Evolutionary conservation across 768 basidiomycete species (phyloP).

Genomic region (Suillus plorans): DNA sequence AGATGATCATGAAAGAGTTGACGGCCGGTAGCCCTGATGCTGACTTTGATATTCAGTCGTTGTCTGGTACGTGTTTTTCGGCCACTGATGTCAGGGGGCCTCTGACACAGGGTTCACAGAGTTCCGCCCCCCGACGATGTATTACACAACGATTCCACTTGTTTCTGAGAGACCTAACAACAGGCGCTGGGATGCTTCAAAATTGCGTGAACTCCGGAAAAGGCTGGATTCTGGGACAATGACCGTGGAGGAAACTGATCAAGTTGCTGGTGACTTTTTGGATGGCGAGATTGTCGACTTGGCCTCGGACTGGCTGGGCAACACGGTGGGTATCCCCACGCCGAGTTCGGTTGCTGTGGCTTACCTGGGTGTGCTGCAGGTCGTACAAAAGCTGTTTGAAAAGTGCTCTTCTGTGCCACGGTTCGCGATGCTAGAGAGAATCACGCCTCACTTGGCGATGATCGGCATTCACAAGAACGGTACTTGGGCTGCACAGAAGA

Average conservation of each 20-base stretch:
- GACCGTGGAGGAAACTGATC: conserved; percentile 83
- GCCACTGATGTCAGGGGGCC: neutral
- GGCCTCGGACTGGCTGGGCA: conserved; percentile 97
- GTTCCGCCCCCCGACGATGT: conserved; percentile 90
- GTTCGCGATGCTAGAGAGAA: conserved; percentile 90
- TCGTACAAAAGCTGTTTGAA: conserved; percentile 97
- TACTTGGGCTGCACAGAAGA: conserved; percentile 99
- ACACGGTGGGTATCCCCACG: conserved; percentile 51
- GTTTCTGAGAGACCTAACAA: conserved; percentile 83
- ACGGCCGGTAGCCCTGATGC: conserved; percentile 74
- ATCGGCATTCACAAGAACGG: conserved; percentile 99
- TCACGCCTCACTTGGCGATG: conserved; percentile 91
- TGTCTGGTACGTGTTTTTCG: conserved; percentile 64
- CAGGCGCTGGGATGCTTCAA: conserved; percentile 91
- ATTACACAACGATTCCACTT: conserved; percentile 93
- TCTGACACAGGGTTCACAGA: conserved; percentile 46
- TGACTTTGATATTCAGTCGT: conserved; percentile 80
- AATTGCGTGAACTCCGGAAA: conserved; percentile 92
- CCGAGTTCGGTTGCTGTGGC: conserved; percentile 5
- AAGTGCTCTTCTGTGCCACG: conserved; percentile 76
- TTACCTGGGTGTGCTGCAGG: conserved; percentile 39
- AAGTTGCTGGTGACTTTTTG: conserved; percentile 85
- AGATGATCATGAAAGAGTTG: conserved; percentile 95
- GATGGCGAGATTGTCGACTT: conserved; percentile 95
- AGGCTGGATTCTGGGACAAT: conserved; percentile 89